Evolutionary conservation across 2,329 filamentous ascomycete species (phyloP), one percentile per base, ranked within the genome.

Genomic region (Cladosporium oxysporum): DNA sequence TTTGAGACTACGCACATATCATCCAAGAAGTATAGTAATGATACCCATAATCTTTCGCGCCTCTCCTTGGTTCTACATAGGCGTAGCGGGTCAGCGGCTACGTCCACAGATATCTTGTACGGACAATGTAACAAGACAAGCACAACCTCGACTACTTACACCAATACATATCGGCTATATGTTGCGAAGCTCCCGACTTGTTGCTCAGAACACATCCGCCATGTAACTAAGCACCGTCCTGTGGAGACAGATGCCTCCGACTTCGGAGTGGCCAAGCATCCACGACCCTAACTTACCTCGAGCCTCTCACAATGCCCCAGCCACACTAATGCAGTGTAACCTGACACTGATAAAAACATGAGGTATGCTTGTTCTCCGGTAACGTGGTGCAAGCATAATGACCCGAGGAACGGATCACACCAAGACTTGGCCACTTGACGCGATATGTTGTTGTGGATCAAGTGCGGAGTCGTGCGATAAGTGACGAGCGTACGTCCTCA

Each of bases 391-490:
- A 33, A 55, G 52, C 52, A 55, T 55, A 5, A 7, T 55, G 52
- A 55, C 28, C 33, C 52, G 18, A 29, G 49, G 2, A 7, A 52
- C 23, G 11, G 18, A 26, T 52, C 49, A 28, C 6, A 52, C 49
- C 49, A 52, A 29, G 8, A 16, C 29, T 55, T 55, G 52, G 52
- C 28, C 28, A 2, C 10, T 31, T 33, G 52, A 33, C 52, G 52
- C 28, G 28, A 55, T 55, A 21, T n/a, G 8, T 53, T 28, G 4
- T 12, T 11, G 52, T 55, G 52, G 52, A 29, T 55, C 52, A 55
- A 55, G 52, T 55, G 52, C 26, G 52, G 52, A 55, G 52, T 55
- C 28, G 52, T 31, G 52, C 28, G 52, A 55, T 55, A 55, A 33
- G 31, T 29, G 14, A 53, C 16, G 26, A 18, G 26, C 26, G 16